Evolutionary conservation across 2,329 filamentous ascomycete genomes (phyloP).

Genomic region (Penicillium paneum): DNA sequence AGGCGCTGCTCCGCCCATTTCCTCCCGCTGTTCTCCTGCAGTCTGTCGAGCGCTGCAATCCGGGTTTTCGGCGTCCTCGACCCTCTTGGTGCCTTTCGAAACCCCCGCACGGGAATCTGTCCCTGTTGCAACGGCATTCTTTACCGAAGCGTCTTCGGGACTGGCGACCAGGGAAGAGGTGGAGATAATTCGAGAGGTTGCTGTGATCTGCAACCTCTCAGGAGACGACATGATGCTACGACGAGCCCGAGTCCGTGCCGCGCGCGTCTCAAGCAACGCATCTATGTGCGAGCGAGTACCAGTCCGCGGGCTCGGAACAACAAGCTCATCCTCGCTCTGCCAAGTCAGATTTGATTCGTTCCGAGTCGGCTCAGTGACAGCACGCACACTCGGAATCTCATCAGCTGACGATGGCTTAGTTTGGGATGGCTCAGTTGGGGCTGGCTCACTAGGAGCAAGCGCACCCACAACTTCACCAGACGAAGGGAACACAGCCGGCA

Average conservation of each 20-base stretch:
- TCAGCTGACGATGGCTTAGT: not conserved
- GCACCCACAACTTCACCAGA: not conserved
- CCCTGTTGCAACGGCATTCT: conserved; percentile 1
- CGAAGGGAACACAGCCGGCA: not conserved
- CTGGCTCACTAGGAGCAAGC: conserved; percentile 1
- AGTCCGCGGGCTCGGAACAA: not conserved
- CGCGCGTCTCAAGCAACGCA: not conserved
- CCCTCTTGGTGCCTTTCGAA: conserved; percentile 1
- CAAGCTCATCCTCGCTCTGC: not conserved
- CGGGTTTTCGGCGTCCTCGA: not conserved
- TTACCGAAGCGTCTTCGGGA: conserved; percentile 1
- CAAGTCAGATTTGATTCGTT: not conserved
- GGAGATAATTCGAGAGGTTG: not conserved
- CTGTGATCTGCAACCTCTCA: conserved; percentile 1
- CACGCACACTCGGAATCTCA: not conserved
- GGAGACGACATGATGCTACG: not conserved
- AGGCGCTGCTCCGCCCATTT: not conserved
- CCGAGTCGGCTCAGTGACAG: not conserved
- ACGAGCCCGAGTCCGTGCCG: not conserved
- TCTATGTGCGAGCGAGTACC: not conserved
- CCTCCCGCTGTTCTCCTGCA: not conserved
- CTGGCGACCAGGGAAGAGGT: not conserved
- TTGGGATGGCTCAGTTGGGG: not conserved
- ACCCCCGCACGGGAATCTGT: conserved; percentile 7
- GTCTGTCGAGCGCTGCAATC: not conserved